Base-by-base conservation (phyloP, 805 yeast genomes). In the Metschnikowia corniflorae region DNA sequence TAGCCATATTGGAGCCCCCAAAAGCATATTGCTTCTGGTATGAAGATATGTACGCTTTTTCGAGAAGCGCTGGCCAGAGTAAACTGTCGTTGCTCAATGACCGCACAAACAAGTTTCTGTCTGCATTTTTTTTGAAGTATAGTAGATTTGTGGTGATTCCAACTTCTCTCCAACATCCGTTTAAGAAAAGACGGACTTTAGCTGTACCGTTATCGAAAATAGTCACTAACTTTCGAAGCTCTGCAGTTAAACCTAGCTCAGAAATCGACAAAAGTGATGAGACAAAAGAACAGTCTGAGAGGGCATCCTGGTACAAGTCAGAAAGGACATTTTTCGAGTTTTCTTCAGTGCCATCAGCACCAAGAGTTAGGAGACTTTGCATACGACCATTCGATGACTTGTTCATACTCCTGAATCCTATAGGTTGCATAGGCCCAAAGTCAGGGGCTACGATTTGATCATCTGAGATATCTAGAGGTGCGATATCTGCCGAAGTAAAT, bases 271-370 rank as follows among this genome's bases (percentile, higher is more conserved):
- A 60, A 12, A 85, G 50, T 0, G 89, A 68, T 2, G 88, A 78
- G 3, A 86, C 85, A 52, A 86, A 77, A 0, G 95, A 84, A 57
- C 95, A 86, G 55, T 86, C 80, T 7, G 77, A 64, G n/a, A 75
- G 50, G 1, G 61, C 43, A 39, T 75, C 80, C 47, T 78, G 82
- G 49, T 63, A 69, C 9, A 77, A 33, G 22, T 49, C 44, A 6
- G 19, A 19, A 7, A 40, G 27, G 9, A 9, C 6, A 12, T 23
- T n/a, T n/a, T 23, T 14, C 6, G 31, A 5, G n/a, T 20, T n/a
- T 6, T 18, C 31, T 17, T 29, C 23, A 10, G 9, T 17, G 9
- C 21, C 12, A 13, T 25, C 3, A 13, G 10, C 33, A 3, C 23
- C 24, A 5, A 36, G 7, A 6, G 39, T 24, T 24, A 36, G 26